Base-by-base conservation (phyloP, 1,284 basidiomycete species). In the Leccinum fallax region DNA sequence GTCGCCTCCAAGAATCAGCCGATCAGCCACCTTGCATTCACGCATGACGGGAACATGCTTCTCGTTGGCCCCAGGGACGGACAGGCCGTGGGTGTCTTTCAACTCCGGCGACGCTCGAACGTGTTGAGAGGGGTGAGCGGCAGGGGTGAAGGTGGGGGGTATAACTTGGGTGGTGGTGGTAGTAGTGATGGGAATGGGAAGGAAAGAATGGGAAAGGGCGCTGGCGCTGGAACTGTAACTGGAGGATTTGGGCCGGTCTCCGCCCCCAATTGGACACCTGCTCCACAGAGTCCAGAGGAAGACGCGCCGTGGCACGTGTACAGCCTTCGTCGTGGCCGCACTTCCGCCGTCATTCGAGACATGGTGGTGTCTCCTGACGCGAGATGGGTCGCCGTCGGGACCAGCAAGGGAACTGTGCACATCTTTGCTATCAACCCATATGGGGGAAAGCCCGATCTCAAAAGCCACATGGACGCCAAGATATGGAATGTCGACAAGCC, bases 401-500 rank as follows among this genome's bases (percentile, higher is more conserved):
- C 85, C 55, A 70, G 79, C 68, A 86, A 87, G 66, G 73, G 87
- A 53, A 89, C 85, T 0, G 72, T 88, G 48, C 90, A 95, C 76
- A 76, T 94, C 0, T 95, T 92, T 71, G 85, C 90, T 9, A 79
- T 89, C 21, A 89, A 91, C 69, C 91, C 92, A 0, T 86, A 86
- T 60, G 92, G 92, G 1, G 92, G 93, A 3, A 80, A 79, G 57
- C 80, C 89, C 0, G 85, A 90, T 70, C 77, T 83, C 8, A 69
- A 73, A n/a, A 89, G 87, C 60, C 91, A 94, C 76, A 70, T 87
- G 40, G 79, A 83, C 38, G 81, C 82, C 3, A 79, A 77, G 69
- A 84, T 91, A 0, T 71, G 78, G 69, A 90, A 93, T 66, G 75
- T 79, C 2, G 72, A 75, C 8, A 79, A 81, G 57, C 67, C 83